A percentile compares a stretch with the other conserved stretches of the same genome.
These are phyloP conservation scores for Penicillium psychrosexuale DNA, from an alignment of 2,329 filamentous ascomycete genomes.

Conservation along the genomic window DNA sequence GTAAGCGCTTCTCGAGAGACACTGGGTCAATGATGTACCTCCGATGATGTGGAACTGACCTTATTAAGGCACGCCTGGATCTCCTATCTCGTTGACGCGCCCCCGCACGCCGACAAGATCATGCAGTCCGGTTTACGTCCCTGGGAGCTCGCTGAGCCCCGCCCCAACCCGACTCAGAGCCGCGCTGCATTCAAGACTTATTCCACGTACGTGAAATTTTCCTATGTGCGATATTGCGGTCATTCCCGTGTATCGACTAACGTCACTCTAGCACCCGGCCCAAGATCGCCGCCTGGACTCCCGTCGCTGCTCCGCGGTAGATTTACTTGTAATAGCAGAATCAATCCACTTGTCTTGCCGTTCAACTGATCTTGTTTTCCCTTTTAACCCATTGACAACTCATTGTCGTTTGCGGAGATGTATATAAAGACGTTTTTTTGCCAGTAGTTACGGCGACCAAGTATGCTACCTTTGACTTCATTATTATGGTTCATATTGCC, in stretches of 20 bases:
- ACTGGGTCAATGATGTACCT: too few relatives aligned
- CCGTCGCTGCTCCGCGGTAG: conserved; percentile 38
- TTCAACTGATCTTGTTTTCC: conserved; percentile 9
- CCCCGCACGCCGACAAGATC: conserved; percentile 72
- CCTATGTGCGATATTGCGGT: not conserved
- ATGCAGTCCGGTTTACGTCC: conserved; percentile 63
- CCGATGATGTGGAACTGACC: conserved; percentile 4
- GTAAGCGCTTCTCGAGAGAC: conserved; percentile 36
- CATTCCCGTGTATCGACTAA: conserved; percentile 9
- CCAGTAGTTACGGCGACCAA: conserved; percentile 12
- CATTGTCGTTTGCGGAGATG: conserved; percentile 23
- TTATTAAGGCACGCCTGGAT: conserved; percentile 82
- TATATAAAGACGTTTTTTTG: conserved; percentile 38
- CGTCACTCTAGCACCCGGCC: conserved; percentile 27
- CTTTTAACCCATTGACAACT: not conserved
- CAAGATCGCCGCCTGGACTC: conserved; percentile 37
- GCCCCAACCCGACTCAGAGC: conserved; percentile 71
- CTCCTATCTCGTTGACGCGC: conserved; percentile 84
- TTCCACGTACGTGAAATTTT: conserved; percentile 73
- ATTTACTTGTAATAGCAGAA: conserved; percentile 17
- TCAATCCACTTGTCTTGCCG: conserved; percentile 16
- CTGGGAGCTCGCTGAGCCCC: conserved; percentile 74
- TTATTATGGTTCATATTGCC: too few relatives aligned
- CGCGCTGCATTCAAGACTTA: conserved; percentile 87
- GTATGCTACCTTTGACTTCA: too few relatives aligned